These are phyloP conservation scores for Gentiana macrophylla DNA, from an alignment of 257 asterid genomes.

Conservation along the genomic window DNA sequence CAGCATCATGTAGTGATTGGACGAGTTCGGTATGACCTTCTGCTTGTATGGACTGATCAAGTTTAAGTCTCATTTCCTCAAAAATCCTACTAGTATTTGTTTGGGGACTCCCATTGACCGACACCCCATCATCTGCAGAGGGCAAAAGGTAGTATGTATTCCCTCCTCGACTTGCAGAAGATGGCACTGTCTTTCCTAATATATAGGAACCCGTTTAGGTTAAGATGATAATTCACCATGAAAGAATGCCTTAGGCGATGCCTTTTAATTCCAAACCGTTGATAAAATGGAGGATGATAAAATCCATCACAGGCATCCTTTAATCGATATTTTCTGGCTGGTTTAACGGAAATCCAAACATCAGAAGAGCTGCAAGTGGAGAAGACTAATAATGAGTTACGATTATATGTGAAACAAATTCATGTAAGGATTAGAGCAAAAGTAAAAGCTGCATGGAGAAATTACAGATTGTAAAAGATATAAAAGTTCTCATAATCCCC, in stretches of 20 bases:
- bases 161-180: constrained; percentile 32
- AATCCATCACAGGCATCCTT: constrained; percentile 30
- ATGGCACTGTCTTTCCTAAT: constrained; percentile 24
- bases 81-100: constrained; percentile 37
- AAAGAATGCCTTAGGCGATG: constrained; percentile 30
- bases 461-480: too few relatives aligned
- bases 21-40: constrained; percentile 72
- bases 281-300: constrained; percentile 27
- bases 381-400: constrained; percentile 14
- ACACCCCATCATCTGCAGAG: constrained; percentile 83
- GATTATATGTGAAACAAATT: neutral
- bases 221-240: constrained; percentile 24
- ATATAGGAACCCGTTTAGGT: constrained; percentile 25
- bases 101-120: constrained; percentile 61
- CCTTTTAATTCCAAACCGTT: constrained; percentile 40
- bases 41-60: constrained; percentile 63
- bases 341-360: constrained; percentile 41
- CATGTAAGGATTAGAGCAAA: neutral
- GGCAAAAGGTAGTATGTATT: constrained; percentile 44
- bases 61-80: constrained; percentile 57
- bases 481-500: neutral
- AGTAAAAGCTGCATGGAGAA: neutral
- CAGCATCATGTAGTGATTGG: constrained; percentile 90
- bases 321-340: constrained; percentile 25
- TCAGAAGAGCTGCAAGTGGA: constrained; percentile 53